phyloP scores from a whole-genome alignment of 768 basidiomycete genomes.

The Tricholoma bakamatsutake region DNA sequence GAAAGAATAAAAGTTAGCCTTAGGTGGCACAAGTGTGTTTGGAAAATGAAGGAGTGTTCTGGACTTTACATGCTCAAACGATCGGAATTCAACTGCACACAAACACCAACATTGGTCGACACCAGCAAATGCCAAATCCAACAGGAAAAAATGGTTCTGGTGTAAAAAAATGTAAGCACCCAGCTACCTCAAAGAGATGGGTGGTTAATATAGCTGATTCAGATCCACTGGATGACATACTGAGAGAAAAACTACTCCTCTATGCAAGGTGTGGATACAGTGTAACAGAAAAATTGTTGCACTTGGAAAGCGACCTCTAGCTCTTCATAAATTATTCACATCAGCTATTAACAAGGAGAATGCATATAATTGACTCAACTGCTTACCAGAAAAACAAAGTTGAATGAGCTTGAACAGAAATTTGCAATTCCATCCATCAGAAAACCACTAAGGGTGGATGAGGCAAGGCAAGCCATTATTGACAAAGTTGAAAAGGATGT shows the following conservation, averaged over 20 bases:
- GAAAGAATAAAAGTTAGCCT: neutral
- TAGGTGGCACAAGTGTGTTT: too few species aligned
- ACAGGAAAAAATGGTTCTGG: neutral
- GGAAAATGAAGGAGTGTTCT: too few species aligned
- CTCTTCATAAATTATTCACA: neutral
- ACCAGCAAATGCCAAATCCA: neutral
- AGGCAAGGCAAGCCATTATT: too few species aligned
- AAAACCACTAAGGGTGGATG: too few species aligned
- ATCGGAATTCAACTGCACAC: too few species aligned
- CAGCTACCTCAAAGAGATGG: too few species aligned
- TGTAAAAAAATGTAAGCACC: neutral
- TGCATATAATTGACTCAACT: too few species aligned
- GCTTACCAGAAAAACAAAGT: neutral
- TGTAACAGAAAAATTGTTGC: neutral
- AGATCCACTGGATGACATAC: conserved; percentile 1
- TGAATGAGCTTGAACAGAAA: too few species aligned
- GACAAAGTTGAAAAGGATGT: too few species aligned
- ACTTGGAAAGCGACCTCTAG: neutral
- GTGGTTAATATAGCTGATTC: neutral
- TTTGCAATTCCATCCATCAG: too few species aligned
- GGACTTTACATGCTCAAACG: too few species aligned
- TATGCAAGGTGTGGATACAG: neutral
- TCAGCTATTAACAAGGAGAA: too few species aligned
- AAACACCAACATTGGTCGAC: neutral
- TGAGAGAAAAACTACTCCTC: neutral